A percentile compares a stretch with the other conserved stretches of the same genome.
Evolutionary conservation across 2,329 filamentous ascomycete genomes (phyloP).

Genomic region (Phyllachora maydis): DNA sequence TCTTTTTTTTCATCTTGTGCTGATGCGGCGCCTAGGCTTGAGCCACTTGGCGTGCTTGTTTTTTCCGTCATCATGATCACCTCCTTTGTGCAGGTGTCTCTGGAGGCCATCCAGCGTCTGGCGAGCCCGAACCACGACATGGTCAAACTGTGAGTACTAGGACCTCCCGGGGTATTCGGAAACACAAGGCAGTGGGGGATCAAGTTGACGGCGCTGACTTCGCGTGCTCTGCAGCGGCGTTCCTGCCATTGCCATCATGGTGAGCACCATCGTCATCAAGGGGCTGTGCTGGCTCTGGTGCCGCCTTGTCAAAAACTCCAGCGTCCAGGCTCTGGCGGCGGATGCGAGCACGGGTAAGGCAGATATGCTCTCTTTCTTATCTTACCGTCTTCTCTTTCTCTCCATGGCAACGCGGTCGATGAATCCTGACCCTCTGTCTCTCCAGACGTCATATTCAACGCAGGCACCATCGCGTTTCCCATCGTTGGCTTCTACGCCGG

Average conservation of each 20-base stretch:
- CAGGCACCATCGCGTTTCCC: slow-evolving; percentile 73
- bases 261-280: slow-evolving; percentile 63
- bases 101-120: slow-evolving; percentile 48
- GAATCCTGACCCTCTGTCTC: neutral
- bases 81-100: slow-evolving; percentile 57
- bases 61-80: slow-evolving; percentile 79
- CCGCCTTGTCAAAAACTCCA: slow-evolving; percentile 66
- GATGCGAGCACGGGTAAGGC: slow-evolving; percentile 11
- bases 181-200: no score
- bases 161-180: no score
- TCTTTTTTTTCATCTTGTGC: neutral
- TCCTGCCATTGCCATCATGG: slow-evolving; percentile 63
- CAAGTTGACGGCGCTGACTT: neutral
- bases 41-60: slow-evolving; percentile 62
- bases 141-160: slow-evolving; percentile 35
- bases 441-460: slow-evolving; percentile 65
- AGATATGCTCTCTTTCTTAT: no score
- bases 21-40: slow-evolving; percentile 25
- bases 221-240: slow-evolving; percentile 18
- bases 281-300: slow-evolving; percentile 74
- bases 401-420: no score
- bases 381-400: neutral
- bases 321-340: slow-evolving; percentile 51
- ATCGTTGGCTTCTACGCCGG: slow-evolving; percentile 55
- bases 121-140: slow-evolving; percentile 38